These are phyloP conservation scores for Phytophthora crassamura DNA, from an alignment of 352 stramenopile genomes.

Conservation along the genomic window DNA sequence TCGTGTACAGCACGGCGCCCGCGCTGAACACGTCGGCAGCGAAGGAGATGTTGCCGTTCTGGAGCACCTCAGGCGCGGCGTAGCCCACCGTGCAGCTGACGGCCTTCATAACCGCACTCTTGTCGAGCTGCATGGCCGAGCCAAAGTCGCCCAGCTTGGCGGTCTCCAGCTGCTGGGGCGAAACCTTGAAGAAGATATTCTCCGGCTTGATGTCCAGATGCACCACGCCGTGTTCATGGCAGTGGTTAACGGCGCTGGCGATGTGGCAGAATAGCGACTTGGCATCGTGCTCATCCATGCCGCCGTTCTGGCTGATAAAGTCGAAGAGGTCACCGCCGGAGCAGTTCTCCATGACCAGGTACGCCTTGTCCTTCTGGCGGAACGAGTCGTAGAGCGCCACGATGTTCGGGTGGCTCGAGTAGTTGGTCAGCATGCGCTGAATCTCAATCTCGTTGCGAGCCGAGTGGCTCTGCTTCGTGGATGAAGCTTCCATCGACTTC, in stretches of 20 bases:
- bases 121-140: slow-evolving; percentile 50
- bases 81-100: slow-evolving; percentile 82
- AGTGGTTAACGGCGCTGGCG: slow-evolving; percentile 51
- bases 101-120: slow-evolving; percentile 45
- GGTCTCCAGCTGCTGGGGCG: slow-evolving; percentile 47
- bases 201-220: slow-evolving; percentile 86
- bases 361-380: slow-evolving; percentile 66
- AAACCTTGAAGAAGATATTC: slow-evolving; percentile 79
- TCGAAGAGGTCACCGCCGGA: slow-evolving; percentile 68
- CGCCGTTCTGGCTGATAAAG: slow-evolving; percentile 60
- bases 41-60: slow-evolving; percentile 53
- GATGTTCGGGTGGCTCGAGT: slow-evolving; percentile 70
- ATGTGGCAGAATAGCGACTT: slow-evolving; percentile 64
- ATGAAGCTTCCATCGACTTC: slow-evolving; percentile 64
- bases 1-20: slow-evolving; percentile 71
- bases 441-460: slow-evolving; percentile 73
- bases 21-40: slow-evolving; percentile 82
- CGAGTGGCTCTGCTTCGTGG: slow-evolving; percentile 50
- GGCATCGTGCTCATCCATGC: slow-evolving; percentile 53
- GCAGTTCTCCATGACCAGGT: slow-evolving; percentile 74
- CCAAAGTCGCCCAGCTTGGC: slow-evolving; percentile 84
- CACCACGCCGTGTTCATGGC: slow-evolving; percentile 68
- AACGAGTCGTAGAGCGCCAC: slow-evolving; percentile 70
- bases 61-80: slow-evolving; percentile 71
- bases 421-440: slow-evolving; percentile 76